Base-by-base conservation (phyloP, 148 eudicot genomes). In the Hydrangea macrophylla region DNA sequence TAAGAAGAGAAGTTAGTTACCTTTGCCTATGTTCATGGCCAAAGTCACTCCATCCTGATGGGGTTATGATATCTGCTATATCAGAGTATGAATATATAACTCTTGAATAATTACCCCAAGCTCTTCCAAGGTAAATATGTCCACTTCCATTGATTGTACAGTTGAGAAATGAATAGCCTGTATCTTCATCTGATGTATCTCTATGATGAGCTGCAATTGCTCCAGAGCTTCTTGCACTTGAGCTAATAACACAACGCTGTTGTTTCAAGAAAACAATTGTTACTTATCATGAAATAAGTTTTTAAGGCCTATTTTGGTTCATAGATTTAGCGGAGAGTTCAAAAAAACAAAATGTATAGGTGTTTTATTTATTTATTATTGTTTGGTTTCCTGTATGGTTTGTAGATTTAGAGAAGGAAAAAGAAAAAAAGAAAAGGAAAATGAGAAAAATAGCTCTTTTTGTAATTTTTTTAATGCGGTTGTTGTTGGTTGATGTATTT, bases 161-260 rank as follows among this genome's bases (percentile, higher is more conserved):
- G 73, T 90, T 88, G 23, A 88, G 71, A 60, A 94, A 94, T 7
- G 99, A 90, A 73, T 88, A 94, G 9, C 99, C 97, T 0, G 96
- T 85, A 55, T 89, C 84, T 2, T 91, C 90, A 1, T 61, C 5
- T 1, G 71, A 64, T 7, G 82, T 55, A 35, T 81, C 75, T 75
- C 96, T 75, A 20, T 81, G 89, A 50, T 94, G 97, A 12, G 99
- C 97, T 69, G 98, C 97, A 0, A 94, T 85, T 61, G 98, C 99
- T 60, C 96, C 91, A 1, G 55, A 79, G 22, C 68, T 78, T 32
- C 74, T 69, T 0, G 85, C 96, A 12, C 75, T 77, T 5, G 92
- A 89, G 68, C 80, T 85, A 44, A 94, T 73, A 28, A 65, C 70
- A 67, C 90, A 86, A 6, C 87, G 81, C 98, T 90, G 87, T 96